phyloP scores from a whole-genome alignment of 2,329 filamentous ascomycete genomes.

The Aureobasidium leucospermi region DNA sequence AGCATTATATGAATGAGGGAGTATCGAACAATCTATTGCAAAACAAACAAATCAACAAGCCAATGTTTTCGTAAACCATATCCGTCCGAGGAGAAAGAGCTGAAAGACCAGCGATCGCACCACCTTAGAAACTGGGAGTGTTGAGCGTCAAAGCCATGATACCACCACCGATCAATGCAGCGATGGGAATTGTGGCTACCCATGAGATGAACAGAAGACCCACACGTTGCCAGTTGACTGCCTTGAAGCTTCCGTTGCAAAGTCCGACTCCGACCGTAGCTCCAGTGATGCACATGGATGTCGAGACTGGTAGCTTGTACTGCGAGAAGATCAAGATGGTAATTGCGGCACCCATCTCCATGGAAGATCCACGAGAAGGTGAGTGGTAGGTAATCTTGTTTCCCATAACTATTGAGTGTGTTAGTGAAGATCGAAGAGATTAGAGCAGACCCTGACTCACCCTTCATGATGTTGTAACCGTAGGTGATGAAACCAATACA shows the following conservation, averaged over 20 bases:
- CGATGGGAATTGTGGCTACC: slow-evolving; percentile 53
- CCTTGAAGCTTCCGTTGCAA: slow-evolving; percentile 50
- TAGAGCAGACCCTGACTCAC: neutral
- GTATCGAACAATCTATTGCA: too few relatives aligned
- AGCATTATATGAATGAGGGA: too few relatives aligned
- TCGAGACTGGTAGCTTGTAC: slow-evolving; percentile 55
- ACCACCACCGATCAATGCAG: slow-evolving; percentile 51
- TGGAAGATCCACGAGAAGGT: slow-evolving; percentile 51
- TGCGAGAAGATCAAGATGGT: slow-evolving; percentile 59
- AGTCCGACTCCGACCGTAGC: slow-evolving; percentile 57
- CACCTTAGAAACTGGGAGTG: slow-evolving; percentile 40
- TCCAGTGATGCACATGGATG: slow-evolving; percentile 58
- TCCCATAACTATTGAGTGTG: slow-evolving; percentile 35
- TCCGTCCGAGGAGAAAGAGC: too few relatives aligned
- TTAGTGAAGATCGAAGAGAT: neutral
- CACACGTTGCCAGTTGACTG: slow-evolving; percentile 58
- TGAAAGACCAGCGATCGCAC: too few relatives aligned
- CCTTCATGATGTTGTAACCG: slow-evolving; percentile 57
- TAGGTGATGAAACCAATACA: slow-evolving; percentile 54
- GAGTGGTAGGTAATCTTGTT: slow-evolving; percentile 55
- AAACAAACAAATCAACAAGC: too few relatives aligned
- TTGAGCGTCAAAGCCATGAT: slow-evolving; percentile 58
- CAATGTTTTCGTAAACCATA: too few relatives aligned
- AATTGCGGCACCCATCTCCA: slow-evolving; percentile 55
- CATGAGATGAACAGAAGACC: slow-evolving; percentile 53